These are phyloP conservation scores for Syzygium syzygioides DNA, from an alignment of 441 rosid species.

Conservation along the genomic window DNA sequence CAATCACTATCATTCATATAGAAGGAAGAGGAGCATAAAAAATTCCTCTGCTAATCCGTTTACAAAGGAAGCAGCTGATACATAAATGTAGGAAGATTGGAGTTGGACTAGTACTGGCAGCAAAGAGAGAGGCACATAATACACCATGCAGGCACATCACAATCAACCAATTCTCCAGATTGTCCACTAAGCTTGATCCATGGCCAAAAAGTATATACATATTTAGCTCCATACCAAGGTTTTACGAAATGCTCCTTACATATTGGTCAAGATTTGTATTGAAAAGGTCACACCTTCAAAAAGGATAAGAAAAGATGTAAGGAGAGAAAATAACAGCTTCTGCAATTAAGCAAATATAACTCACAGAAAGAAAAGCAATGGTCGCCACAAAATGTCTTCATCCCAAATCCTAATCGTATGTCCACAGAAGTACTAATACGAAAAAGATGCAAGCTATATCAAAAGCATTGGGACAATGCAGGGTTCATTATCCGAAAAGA, in stretches of 20 bases:
- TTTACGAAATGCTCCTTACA: slow-evolving; percentile 68
- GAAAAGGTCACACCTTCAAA: slow-evolving; percentile 66
- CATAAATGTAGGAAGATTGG: neutral
- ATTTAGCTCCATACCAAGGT: neutral
- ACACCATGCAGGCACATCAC: neutral
- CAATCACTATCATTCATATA: neutral
- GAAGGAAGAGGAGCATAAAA: neutral
- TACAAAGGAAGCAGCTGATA: neutral
- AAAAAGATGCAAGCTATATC: neutral
- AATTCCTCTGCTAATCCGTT: neutral
- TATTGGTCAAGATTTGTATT: slow-evolving; percentile 73
- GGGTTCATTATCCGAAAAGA: neutral
- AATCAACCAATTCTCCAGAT: neutral
- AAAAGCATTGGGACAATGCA: neutral
- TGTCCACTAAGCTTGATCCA: neutral
- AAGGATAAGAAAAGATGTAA: slow-evolving; percentile 1
- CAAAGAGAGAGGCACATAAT: neutral
- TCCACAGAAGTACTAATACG: neutral
- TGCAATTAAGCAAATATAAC: neutral
- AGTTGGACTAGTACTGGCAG: neutral
- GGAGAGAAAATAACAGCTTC: neutral
- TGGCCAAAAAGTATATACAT: neutral
- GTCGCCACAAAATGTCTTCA: neutral
- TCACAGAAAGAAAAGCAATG: neutral
- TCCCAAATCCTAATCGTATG: neutral